Base-by-base conservation (phyloP, 257 asterid species). In the Lycium barbarum region DNA sequence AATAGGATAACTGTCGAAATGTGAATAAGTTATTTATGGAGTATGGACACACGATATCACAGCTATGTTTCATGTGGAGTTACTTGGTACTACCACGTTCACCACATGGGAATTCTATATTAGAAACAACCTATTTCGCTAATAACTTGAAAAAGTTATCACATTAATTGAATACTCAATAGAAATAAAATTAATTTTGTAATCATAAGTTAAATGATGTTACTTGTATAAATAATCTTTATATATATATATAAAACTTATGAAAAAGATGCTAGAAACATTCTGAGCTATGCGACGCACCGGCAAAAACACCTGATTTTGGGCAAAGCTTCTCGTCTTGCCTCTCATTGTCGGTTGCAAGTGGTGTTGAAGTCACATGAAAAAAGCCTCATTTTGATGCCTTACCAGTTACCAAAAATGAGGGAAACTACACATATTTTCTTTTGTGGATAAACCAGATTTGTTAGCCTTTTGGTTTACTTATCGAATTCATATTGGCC, bases 41-140 rank as follows among this genome's bases (percentile, higher is more conserved):
- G 35, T 20, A 2, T 20, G 13, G 38, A 74, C 81, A 6, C 61
- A 12, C 12, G 43, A 47, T 49, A 47, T 49, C 81, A 9, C 59
- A 73, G 6, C 55, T 57, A n/a, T n/a, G 80, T 45, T 72, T 45
- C 80, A 72, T 72, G 58, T 3, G 57, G 79, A 71, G 35, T 12
- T 12, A 13, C 40, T 63, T 22, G 22, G 71, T 63, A 63, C 7
- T 1, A 36, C 22, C 51, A 67, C 18, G 12, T 43, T 65, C 45
- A 9, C 9, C 49, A 67, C 79, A 70, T 17, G 79, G 14, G 49
- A 38, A 73, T 11, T 59, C 10, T 5, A 73, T 11, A 12, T 74
- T 14, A 73, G 57, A 38, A 74, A 74, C 57, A 38, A n/a, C 1
- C 13, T 74, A 5, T 22, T 10, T 72, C 15, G n/a, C 13, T 36